A percentile compares a stretch with the other conserved stretches of the same genome.
Conservation (phyloP, 352 stramenopile species). For the Blastocystis hominis region DNA sequence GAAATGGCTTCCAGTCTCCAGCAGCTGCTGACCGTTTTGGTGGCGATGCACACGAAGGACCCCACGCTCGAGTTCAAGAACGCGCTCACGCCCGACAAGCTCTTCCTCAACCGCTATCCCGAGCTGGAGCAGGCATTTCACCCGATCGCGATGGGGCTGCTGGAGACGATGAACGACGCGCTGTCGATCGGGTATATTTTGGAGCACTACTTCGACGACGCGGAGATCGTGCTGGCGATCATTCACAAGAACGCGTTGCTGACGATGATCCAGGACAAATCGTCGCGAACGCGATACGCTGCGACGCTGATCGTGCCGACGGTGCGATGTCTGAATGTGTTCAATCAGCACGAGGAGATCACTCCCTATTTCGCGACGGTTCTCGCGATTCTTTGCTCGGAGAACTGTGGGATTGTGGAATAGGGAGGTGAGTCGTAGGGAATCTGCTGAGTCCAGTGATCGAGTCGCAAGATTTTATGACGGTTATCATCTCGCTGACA, state of each 20-base stretch:
- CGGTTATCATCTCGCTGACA: background rate
- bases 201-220: conserved; percentile 1
- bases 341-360: background rate
- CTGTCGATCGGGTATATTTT: conserved; percentile 26
- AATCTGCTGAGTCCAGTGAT: background rate
- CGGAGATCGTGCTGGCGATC: background rate
- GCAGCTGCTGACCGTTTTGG: background rate
- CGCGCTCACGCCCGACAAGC: conserved; percentile 16
- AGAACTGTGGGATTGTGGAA: background rate
- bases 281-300: background rate
- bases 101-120: conserved; percentile 39
- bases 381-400: background rate
- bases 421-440: background rate
- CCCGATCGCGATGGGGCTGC: background rate
- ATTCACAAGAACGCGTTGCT: background rate
- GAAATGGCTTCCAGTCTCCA: background rate
- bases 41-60: background rate
- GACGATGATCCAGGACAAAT: background rate
- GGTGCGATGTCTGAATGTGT: background rate
- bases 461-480: background rate
- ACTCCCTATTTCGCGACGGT: conserved; percentile 9
- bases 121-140: background rate
- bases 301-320: background rate
- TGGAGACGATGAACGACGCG: conserved; percentile 2
- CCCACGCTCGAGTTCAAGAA: conserved; percentile 52